Evolutionary conservation across 73 alveolate species (phyloP), one percentile per base, ranked within the genome.

Genomic region (Breviolum minutum): DNA sequence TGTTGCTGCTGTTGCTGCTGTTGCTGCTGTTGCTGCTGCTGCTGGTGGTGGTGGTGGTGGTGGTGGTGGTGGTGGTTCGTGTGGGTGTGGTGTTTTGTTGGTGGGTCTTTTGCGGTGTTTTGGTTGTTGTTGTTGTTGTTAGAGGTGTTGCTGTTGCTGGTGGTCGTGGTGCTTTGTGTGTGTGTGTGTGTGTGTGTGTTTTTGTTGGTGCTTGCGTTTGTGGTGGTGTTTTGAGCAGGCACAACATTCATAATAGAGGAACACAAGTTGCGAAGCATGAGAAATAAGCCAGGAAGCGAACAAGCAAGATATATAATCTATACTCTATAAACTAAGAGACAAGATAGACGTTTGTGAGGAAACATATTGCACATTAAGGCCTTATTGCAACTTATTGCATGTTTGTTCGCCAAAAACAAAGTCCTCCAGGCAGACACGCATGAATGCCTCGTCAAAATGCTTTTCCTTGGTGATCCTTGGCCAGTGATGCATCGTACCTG

Each of bases 381-480:
- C 17, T 66, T 66, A 17, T 66, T 66, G 74, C 17, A 17, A 13
- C 24, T 13, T 66, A 13, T 11, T 17, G 74, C 17, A 17, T 11
- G 11, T 66, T 74, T 3, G 14, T 22, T 8, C 61, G 22, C 48
- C 32, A 69, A 20, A 20, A 69, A 20, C 77, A 69, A 69, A 69
- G 26, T 73, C 82, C 32, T 82, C 90, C 70, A 48, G 54, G 71
- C 70, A 82, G 12, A 20, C 90, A 16, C 71, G 19, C 30, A 82
- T 48, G 90, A 86, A 86, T 77, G 95, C 76, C 30, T 86, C 64
- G 54, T 86, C 95, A 14, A 86, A 61, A 29, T 61, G 80, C 19
- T 27, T 29, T 29, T 86, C 95, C 16, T 62, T 12, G 95, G 27
- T 26, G 79, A 86, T 86, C 32, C 63, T 26, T 17, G 95, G 80